Conservation (phyloP, 192 early-diverging fungal species). For the Rhizophagus sp. region DNA sequence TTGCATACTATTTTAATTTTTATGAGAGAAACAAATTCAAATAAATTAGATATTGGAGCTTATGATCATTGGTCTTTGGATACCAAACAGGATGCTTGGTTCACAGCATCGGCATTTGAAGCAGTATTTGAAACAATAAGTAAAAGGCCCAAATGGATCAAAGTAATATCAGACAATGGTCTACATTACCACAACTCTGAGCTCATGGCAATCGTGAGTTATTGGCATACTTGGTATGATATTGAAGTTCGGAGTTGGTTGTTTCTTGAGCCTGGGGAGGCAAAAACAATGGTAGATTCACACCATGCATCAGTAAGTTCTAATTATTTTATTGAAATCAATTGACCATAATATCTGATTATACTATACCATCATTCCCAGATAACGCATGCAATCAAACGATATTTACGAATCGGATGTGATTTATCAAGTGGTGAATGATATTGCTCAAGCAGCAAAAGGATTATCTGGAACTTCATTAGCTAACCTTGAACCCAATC, state of each 20-base stretch:
- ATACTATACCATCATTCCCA: too few species aligned
- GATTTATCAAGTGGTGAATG: too few species aligned
- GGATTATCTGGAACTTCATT: too few species aligned
- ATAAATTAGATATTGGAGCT: not conserved
- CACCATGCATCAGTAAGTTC: not conserved
- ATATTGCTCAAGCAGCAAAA: too few species aligned
- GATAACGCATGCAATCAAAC: too few species aligned
- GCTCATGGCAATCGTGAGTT: not conserved
- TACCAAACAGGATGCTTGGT: not conserved
- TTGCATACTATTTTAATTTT: not conserved
- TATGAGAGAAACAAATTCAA: not conserved
- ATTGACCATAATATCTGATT: too few species aligned
- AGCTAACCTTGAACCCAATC: too few species aligned
- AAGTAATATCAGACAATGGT: not conserved
- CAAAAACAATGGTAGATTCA: not conserved
- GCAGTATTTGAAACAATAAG: not conserved
- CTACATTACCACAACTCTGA: not conserved
- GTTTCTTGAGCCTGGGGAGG: not conserved
- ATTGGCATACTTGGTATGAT: not conserved
- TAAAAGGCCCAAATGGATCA: conserved; percentile 5
- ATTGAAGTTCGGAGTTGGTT: not conserved
- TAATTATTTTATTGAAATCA: too few species aligned
- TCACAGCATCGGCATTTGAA: not conserved
- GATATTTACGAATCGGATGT: too few species aligned
- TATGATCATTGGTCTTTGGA: not conserved